A percentile compares a stretch with the other conserved stretches of the same genome.
phyloP scores from a whole-genome alignment of 305 asterid species.

The Fraxinus xanthoxyloides region DNA sequence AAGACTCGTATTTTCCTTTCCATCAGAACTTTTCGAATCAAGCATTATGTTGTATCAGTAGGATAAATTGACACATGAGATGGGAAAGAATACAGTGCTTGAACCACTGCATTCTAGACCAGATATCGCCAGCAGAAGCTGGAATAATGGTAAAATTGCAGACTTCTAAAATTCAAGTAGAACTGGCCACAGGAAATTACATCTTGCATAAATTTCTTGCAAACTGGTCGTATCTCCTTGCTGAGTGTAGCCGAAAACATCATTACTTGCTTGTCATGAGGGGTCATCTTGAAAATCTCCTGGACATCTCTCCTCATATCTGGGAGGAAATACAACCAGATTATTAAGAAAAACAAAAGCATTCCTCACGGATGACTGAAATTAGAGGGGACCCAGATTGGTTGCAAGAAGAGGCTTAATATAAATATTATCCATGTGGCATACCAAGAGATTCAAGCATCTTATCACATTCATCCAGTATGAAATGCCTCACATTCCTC shows the following conservation, averaged over 20 bases:
- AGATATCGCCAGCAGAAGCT: slow-evolving; percentile 35
- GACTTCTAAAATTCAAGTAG: slow-evolving; percentile 49
- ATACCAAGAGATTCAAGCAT: slow-evolving; percentile 77
- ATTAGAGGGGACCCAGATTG: neutral
- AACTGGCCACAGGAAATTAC: slow-evolving; percentile 75
- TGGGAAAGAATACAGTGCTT: slow-evolving; percentile 33
- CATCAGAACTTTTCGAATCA: slow-evolving; percentile 21
- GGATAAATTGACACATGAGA: slow-evolving; percentile 21
- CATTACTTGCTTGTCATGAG: slow-evolving; percentile 92
- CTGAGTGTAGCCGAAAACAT: slow-evolving; percentile 93
- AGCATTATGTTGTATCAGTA: slow-evolving; percentile 22
- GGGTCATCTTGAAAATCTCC: slow-evolving; percentile 87
- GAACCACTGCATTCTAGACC: slow-evolving; percentile 35
- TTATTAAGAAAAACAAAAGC: slow-evolving; percentile 3
- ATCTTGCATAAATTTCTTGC: slow-evolving; percentile 97
- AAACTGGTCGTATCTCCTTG: slow-evolving; percentile 90
- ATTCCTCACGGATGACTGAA: neutral
- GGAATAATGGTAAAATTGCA: slow-evolving; percentile 43
- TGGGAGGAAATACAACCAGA: slow-evolving; percentile 20
- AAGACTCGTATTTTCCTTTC: slow-evolving; percentile 19
- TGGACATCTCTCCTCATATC: slow-evolving; percentile 95
- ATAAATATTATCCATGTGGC: neutral
- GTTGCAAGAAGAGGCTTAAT: neutral
- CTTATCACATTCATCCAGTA: slow-evolving; percentile 76
- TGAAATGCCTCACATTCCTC: slow-evolving; percentile 70